Conservation (phyloP, 306 rosid genomes). For the Corylus heterophylla region DNA sequence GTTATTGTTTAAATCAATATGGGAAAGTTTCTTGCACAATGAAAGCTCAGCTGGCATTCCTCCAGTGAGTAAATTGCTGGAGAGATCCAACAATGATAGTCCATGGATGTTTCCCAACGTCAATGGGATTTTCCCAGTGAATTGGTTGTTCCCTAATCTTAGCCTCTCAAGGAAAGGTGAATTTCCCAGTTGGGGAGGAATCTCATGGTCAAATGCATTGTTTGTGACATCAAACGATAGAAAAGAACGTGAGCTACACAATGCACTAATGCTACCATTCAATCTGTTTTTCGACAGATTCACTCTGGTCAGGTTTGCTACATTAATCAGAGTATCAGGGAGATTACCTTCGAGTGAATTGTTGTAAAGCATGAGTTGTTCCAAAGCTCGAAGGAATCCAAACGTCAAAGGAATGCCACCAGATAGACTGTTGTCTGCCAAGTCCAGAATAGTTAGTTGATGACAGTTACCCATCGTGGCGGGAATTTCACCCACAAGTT, state of each 20-base stretch:
- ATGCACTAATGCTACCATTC: constrained; percentile 71
- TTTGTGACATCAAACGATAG: constrained; percentile 81
- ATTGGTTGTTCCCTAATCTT: constrained; percentile 69
- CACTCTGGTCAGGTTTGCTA: constrained; percentile 75
- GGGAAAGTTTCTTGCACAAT: constrained; percentile 64
- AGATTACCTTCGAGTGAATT: constrained; percentile 92
- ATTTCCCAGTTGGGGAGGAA: constrained; percentile 69
- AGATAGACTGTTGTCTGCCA: constrained; percentile 80
- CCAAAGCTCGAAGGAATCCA: constrained; percentile 55
- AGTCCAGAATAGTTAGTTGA: constrained; percentile 62
- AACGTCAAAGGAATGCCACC: constrained; percentile 72
- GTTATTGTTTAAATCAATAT: constrained; percentile 66
- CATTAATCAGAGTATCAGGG: constrained; percentile 56
- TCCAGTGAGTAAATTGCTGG: constrained; percentile 75
- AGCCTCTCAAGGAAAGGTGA: constrained; percentile 73
- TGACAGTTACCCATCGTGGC: constrained; percentile 75
- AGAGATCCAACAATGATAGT: constrained; percentile 68
- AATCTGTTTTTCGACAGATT: constrained; percentile 75
- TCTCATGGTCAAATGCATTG: constrained; percentile 65
- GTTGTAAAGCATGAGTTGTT: constrained; percentile 89
- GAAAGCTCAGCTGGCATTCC: constrained; percentile 78
- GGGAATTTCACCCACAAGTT: constrained; percentile 81
- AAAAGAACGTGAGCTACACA: constrained; percentile 62
- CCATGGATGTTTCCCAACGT: constrained; percentile 59
- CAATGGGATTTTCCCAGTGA: constrained; percentile 75